A percentile compares a stretch with the other conserved stretches of the same genome.
Evolutionary conservation across 495 filamentous ascomycete species (phyloP).

Genomic region (Hypomontagnella submonticulosa): DNA sequence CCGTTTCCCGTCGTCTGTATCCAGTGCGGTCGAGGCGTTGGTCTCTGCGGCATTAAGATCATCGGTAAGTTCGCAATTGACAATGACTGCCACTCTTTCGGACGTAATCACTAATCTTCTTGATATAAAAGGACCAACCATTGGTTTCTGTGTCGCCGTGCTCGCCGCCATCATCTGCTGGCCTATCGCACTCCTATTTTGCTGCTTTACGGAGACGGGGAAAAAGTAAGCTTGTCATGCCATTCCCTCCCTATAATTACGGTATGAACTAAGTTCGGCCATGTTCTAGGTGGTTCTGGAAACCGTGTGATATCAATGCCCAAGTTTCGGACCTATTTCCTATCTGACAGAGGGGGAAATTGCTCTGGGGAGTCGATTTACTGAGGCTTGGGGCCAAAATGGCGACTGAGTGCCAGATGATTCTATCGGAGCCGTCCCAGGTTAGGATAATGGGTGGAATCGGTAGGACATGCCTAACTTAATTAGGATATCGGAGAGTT

Average conservation of each 20-base stretch:
- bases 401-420: background rate
- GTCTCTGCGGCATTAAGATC: conserved; percentile 42
- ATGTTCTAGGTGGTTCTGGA: conserved; percentile 40
- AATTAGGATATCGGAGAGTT: too few species aligned
- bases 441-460: background rate
- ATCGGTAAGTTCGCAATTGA: conserved; percentile 30
- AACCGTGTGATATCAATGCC: conserved; percentile 43
- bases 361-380: too few species aligned
- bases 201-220: conserved; percentile 43
- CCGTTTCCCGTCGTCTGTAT: conserved; percentile 44
- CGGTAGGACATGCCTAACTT: too few species aligned
- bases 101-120: background rate
- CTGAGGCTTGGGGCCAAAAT: background rate
- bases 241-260: background rate
- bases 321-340: conserved; percentile 42
- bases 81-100: too few species aligned
- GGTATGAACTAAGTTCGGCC: background rate
- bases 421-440: background rate
- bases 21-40: conserved; percentile 42
- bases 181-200: conserved; percentile 43
- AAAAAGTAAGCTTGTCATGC: conserved; percentile 41
- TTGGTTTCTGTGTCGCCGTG: conserved; percentile 41
- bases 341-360: conserved; percentile 25
- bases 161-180: conserved; percentile 36
- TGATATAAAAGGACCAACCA: conserved; percentile 28